A percentile compares a stretch with the other conserved stretches of the same genome.
phyloP scores from a whole-genome alignment of 257 asterid species.

The Capsicum baccatum region DNA sequence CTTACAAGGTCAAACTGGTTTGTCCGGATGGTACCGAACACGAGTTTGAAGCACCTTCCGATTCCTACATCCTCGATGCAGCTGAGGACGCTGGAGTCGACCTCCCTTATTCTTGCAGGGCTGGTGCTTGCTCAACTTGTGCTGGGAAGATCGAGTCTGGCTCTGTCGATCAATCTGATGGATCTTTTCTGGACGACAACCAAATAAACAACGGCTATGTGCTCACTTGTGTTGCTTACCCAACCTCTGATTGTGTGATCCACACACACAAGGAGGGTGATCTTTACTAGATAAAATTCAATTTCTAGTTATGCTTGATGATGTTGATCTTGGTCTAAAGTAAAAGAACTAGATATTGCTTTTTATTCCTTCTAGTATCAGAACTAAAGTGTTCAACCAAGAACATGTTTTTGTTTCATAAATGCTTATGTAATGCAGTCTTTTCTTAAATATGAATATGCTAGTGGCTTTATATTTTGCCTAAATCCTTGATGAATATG shows the following conservation, averaged over 20 bases:
- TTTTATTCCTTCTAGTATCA: background rate
- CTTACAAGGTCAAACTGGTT: constrained; percentile 71
- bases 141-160: constrained; percentile 73
- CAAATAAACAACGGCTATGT: constrained; percentile 62
- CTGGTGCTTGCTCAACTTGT: constrained; percentile 94
- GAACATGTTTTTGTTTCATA: constrained; percentile 17
- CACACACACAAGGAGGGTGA: constrained; percentile 84
- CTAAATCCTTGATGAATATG: background rate
- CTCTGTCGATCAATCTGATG: constrained; percentile 73
- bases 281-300: constrained; percentile 49
- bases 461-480: background rate
- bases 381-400: background rate
- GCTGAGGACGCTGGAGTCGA: constrained; percentile 80
- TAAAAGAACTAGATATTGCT: background rate
- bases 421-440: constrained; percentile 14
- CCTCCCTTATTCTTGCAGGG: constrained; percentile 87
- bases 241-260: constrained; percentile 75
- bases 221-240: constrained; percentile 82
- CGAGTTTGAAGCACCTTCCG: constrained; percentile 70
- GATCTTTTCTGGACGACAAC: constrained; percentile 70
- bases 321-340: background rate
- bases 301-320: background rate
- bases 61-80: constrained; percentile 71
- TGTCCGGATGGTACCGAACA: constrained; percentile 61
- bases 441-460: constrained; percentile 8